Percentiles rank a stretch among this genome's conserved stretches.
phyloP scores from a whole-genome alignment of 2,329 filamentous ascomycete species.

The Aspergillus sp. region DNA sequence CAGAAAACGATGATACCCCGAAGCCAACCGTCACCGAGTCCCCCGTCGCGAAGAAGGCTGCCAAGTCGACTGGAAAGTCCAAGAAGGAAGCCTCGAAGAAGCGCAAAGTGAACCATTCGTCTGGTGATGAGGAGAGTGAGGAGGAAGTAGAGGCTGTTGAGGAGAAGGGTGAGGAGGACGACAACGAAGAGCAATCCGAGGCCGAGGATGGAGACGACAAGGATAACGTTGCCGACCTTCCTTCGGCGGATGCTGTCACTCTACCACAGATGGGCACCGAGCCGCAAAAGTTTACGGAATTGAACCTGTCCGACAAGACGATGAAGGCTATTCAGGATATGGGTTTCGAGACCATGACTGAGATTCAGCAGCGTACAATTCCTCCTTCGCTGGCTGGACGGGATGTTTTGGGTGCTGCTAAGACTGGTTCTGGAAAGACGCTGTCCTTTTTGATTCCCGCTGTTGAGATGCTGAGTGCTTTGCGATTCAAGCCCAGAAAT shows the following conservation, averaged over 20 bases:
- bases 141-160: constrained; percentile 13
- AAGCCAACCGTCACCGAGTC: constrained; percentile 14
- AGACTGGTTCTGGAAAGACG: constrained; percentile 95
- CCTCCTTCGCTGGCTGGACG: constrained; percentile 82
- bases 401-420: constrained; percentile 91
- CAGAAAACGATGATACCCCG: constrained; percentile 19
- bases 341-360: constrained; percentile 93
- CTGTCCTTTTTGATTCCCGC: constrained; percentile 91
- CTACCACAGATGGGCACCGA: constrained; percentile 57
- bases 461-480: constrained; percentile 82
- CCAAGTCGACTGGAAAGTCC: neutral
- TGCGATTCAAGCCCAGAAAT: constrained; percentile 93
- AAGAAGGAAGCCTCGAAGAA: neutral
- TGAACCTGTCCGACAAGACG: constrained; percentile 83
- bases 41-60: constrained; percentile 13
- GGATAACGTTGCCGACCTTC: constrained; percentile 42
- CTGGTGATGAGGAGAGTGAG: constrained; percentile 30
- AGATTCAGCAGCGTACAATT: constrained; percentile 84
- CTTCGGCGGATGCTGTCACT: constrained; percentile 48
- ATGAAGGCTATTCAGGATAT: constrained; percentile 85
- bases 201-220: constrained; percentile 26
- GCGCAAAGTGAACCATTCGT: constrained; percentile 9
- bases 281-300: constrained; percentile 69
- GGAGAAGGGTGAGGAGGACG: constrained; percentile 20
- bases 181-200: constrained; percentile 37